Conservation (phyloP, 2,329 filamentous ascomycete genomes). For the Cordyceps tenuipes region DNA sequence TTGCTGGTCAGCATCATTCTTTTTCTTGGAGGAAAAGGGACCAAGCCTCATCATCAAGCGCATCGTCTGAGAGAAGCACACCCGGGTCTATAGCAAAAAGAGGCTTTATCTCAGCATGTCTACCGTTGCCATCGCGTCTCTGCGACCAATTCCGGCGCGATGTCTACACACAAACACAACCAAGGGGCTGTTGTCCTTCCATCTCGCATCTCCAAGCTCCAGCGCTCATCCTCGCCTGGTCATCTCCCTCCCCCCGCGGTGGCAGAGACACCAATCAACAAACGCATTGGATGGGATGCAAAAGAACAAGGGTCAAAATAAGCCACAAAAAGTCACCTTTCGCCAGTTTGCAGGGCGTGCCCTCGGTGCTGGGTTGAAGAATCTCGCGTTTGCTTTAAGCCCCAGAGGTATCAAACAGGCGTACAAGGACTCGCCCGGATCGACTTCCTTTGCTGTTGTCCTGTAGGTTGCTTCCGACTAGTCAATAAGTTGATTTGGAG, state of each 20-base stretch:
- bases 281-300: slow-evolving; percentile 12
- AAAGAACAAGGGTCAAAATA: slow-evolving; percentile 16
- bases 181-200: slow-evolving; percentile 25
- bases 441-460: slow-evolving; percentile 23
- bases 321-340: slow-evolving; percentile 24
- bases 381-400: slow-evolving; percentile 26
- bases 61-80: neutral
- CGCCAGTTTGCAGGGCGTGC: slow-evolving; percentile 22
- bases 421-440: slow-evolving; percentile 25
- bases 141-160: slow-evolving; percentile 24
- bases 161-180: slow-evolving; percentile 22
- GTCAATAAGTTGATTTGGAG: neutral
- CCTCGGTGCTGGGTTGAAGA: slow-evolving; percentile 27
- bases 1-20: slow-evolving; percentile 4
- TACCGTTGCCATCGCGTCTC: slow-evolving; percentile 25
- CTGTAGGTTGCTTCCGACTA: slow-evolving; percentile 20
- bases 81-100: neutral
- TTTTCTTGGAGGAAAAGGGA: neutral
- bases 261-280: slow-evolving; percentile 23
- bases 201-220: slow-evolving; percentile 22
- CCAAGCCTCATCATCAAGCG: neutral
- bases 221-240: slow-evolving; percentile 23
- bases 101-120: slow-evolving; percentile 21
- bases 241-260: slow-evolving; percentile 20
- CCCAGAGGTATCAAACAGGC: slow-evolving; percentile 27